Base-by-base conservation (phyloP, 805 yeast genomes). In the Yamadazyma philogaea region DNA sequence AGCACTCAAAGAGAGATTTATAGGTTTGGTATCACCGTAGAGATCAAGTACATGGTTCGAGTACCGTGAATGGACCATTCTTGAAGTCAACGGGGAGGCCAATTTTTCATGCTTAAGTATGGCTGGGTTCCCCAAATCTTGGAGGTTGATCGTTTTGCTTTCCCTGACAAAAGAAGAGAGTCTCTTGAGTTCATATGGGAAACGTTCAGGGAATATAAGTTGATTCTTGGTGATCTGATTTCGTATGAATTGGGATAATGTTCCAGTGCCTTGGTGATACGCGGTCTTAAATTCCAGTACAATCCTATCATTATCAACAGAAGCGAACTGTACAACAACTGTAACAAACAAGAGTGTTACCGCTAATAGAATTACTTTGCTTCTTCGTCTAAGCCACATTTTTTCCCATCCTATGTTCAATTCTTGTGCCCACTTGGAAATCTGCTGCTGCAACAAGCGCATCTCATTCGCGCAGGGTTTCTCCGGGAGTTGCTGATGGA, bases 201-300 rank as follows among this genome's bases (percentile, higher is more conserved):
- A 53, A 15, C 30, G 30, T 15, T 31, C 26, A 2, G 57, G 57
- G 37, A 51, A 51, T 11, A 53, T 40, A 1, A 52, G 15, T 39
- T 50, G 55, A 21, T 52, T 50, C 16, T 28, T 44, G 16, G 39
- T 34, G 14, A 44, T 45, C 15, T 46, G 38, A 15, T 45, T 45
- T 16, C 34, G 36, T 27, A 45, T 14, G 15, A 43, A 14, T 14
- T 12, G 34, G n/a, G 24, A 10, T 12, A 47, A 30, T 7, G 46
- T 15, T 5, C 44, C 36, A 3, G 44, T 34, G 2, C 54, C 52
- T 38, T 41, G 42, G 31, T 50, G 42, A 32, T 44, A 50, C 4
- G 54, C 54, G 24, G 34, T 34, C 18, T 42, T 33, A 30, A 50
- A 48, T 16, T 46, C 35, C 20, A 7, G 20, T 7, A 40, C 7